Conservation (phyloP, 2,329 filamentous ascomycete genomes). For the Botrytis fragariae region DNA sequence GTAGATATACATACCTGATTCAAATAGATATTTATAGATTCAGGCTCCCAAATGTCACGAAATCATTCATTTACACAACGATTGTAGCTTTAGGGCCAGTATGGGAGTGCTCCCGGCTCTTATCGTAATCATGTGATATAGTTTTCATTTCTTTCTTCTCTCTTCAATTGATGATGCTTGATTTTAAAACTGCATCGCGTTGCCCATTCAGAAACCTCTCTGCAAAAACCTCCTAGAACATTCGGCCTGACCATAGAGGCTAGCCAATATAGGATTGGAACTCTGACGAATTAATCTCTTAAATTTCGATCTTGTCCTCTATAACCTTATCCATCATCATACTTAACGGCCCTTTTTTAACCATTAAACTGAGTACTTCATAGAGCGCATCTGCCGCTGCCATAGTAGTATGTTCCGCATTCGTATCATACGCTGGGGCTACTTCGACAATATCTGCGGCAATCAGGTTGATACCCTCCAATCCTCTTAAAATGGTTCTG, state of each 20-base stretch:
- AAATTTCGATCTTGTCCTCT: slow-evolving; percentile 6
- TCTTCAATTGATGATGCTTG: background rate
- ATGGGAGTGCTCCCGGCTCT: background rate
- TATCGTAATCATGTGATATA: too few relatives aligned
- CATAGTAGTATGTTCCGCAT: slow-evolving; percentile 72
- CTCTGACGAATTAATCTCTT: background rate
- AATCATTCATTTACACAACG: background rate
- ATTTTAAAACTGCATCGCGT: background rate
- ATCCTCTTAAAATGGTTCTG: slow-evolving; percentile 65
- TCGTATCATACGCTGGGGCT: slow-evolving; percentile 69
- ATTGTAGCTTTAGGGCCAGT: background rate
- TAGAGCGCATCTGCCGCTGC: slow-evolving; percentile 68
- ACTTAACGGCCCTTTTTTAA: slow-evolving; percentile 71
- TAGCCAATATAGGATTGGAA: background rate
- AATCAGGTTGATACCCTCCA: slow-evolving; percentile 68
- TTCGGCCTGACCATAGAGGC: background rate
- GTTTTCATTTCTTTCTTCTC: background rate
- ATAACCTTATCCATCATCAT: slow-evolving; percentile 40
- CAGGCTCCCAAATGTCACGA: background rate
- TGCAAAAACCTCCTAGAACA: background rate
- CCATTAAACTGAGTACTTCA: slow-evolving; percentile 80
- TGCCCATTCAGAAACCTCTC: background rate
- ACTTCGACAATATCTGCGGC: slow-evolving; percentile 73
- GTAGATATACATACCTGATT: background rate
- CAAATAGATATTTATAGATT: background rate